Base-by-base conservation (phyloP, 257 asterid genomes). In the Primulina eburnea region DNA sequence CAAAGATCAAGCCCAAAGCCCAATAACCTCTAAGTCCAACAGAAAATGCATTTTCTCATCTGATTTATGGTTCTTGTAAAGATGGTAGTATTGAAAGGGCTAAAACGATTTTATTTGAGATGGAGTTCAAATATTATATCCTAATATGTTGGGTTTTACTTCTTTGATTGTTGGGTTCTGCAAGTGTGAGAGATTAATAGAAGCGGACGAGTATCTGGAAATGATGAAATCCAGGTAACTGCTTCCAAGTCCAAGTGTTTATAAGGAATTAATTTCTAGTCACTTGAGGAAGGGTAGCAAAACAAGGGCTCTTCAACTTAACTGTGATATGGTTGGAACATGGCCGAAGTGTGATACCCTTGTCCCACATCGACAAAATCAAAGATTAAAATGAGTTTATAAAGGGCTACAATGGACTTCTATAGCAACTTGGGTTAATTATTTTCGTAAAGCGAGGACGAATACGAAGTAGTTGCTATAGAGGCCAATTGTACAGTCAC, bases 81-180 rank as follows among this genome's bases (percentile, higher is more conserved):
- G 78, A 78, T 32, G 84, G 82, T 61, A 82, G 81, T 28, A 60
- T 77, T 35, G 92, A 82, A 70, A 79, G 76, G 63, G 82, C 82
- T 62, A 76, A 75, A 47, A 88, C 83, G 83, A 72, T 92, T 70
- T 78, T 86, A 30, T 81, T 82, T 60, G 98, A 89, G 83, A 89
- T 92, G 96, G 88, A 85, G 47, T 83, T 78, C 68, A 78, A 82
- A 74, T 86, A 33, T 67, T 86, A 56, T 72, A 84, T 43, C 93
- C 89, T 5, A 70, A 35, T 67, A 29, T 73, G 38, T 68, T 61
- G 28, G 82, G 75, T 20, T 82, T 83, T 64, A 62, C 71, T 74
- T 73, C 78, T 17, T 75, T 82, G 62, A 73, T 89, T 67, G 71
- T 72, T 21, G 47, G 70, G 79, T 80, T 89, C 56, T 82, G 90